Base-by-base conservation (phyloP, 2,329 filamentous ascomycete genomes). In the Colletotrichum lini region DNA sequence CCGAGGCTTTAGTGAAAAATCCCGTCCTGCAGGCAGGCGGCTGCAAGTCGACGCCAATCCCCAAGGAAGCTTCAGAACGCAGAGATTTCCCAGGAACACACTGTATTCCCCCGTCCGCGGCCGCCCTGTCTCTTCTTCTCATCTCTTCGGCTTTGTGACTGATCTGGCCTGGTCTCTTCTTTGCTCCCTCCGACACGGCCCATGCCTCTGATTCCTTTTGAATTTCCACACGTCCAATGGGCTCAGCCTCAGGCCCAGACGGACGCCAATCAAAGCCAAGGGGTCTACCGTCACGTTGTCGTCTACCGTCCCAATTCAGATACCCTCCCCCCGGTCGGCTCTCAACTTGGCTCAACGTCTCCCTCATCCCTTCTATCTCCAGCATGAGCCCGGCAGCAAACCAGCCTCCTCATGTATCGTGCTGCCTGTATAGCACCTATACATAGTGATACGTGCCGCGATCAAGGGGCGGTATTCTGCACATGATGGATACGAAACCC, bases 31-130 rank as follows among this genome's bases (percentile, higher is more conserved):
- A 35, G 30, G 30, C 30, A 9, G 30, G 30, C 62, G 30, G 30
- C 62, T 70, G 67, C 62, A 70, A 70, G 56, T 30, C 63, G 21
- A 70, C 21, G 56, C 47, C 49, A 66, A 67, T 70, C 26, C 21
- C 38, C 56, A 23, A 45, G 8, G 52, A 9, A 18, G 18, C 54
- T 10, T 49, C 35, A 47, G 54, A 66, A 66, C 60, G 62, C 47
- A 23, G 23, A 42, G 44, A 35, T 13, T n/a, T 45, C 44, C 12
- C 40, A 35, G 4, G 4, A 30, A 35, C 10, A 21, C 21, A 10
- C 7, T 3, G 53, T 26, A 18, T 45, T 54, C 8, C 30, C 7
- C 30, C 8, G 30, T 8, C 30, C 30, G 30, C 9, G 30, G 30
- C 30, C 8, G 2, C 30, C 30, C 30, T 65, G 18, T 23, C 10